phyloP scores from a whole-genome alignment of 140 eudicot genomes.

The Bidens hawaiensis region DNA sequence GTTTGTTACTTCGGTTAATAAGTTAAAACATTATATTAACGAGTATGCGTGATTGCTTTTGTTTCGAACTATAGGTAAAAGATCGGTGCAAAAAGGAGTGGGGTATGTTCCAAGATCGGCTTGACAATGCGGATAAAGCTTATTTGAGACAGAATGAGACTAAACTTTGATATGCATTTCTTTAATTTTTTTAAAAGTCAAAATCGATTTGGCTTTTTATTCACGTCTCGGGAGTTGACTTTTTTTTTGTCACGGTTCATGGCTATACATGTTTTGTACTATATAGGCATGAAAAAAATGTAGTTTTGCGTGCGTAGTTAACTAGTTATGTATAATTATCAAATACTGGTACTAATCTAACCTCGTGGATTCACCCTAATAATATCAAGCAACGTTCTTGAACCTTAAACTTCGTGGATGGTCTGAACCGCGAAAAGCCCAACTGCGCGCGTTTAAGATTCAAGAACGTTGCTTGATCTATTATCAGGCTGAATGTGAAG shows the following conservation, averaged over 20 bases:
- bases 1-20: no score
- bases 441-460: no score
- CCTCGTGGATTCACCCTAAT: neutral
- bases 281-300: slow-evolving; percentile 15
- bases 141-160: slow-evolving; percentile 37
- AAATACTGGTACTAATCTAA: slow-evolving; percentile 1
- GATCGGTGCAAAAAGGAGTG: slow-evolving; percentile 59
- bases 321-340: slow-evolving; percentile 1
- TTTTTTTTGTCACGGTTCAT: neutral
- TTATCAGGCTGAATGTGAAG: no score
- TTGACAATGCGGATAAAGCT: slow-evolving; percentile 45
- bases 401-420: no score
- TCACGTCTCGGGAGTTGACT: slow-evolving; percentile 7
- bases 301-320: slow-evolving; percentile 30
- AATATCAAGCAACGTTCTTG: neutral
- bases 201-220: slow-evolving; percentile 13
- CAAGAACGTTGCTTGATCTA: no score
- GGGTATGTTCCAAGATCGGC: slow-evolving; percentile 54
- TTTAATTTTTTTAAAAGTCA: neutral
- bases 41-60: neutral
- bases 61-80: slow-evolving; percentile 34
- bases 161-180: slow-evolving; percentile 16
- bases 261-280: slow-evolving; percentile 21
- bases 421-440: no score
- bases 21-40: no score